phyloP scores from a whole-genome alignment of 495 filamentous ascomycete species.

The Aspergillus baeticus region DNA sequence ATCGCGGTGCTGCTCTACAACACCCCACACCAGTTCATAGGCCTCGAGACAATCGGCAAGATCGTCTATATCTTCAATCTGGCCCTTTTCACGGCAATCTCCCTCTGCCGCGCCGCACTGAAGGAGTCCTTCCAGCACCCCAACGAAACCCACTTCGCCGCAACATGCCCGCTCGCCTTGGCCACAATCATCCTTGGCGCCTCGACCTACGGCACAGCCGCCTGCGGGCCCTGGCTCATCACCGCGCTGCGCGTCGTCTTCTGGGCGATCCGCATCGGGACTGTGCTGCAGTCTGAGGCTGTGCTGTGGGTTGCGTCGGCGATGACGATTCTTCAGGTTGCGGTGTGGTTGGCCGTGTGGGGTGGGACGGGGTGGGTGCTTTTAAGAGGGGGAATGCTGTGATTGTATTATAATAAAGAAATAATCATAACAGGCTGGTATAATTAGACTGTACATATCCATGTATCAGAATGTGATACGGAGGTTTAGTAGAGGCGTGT shows the following conservation, averaged over 20 bases:
- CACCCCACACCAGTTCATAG: constrained; percentile 51
- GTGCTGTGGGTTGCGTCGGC: constrained; percentile 28
- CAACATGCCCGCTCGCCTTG: constrained; percentile 12
- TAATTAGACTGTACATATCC: no score
- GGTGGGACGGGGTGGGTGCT: background rate
- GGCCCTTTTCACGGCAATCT: constrained; percentile 47
- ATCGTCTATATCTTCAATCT: constrained; percentile 58
- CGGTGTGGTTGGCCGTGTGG: constrained; percentile 7
- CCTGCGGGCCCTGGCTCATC: constrained; percentile 19
- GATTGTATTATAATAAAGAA: no score
- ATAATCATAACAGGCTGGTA: no score
- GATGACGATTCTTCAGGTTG: constrained; percentile 18
- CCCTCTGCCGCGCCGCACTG: constrained; percentile 31
- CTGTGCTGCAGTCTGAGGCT: constrained; percentile 24
- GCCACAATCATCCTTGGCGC: constrained; percentile 23
- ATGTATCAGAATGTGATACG: no score
- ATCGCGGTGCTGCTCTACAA: constrained; percentile 54
- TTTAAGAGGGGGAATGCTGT: background rate
- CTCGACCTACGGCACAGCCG: constrained; percentile 12
- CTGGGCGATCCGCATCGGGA: constrained; percentile 36
- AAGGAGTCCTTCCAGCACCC: constrained; percentile 51
- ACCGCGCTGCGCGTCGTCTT: constrained; percentile 23
- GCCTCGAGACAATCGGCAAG: constrained; percentile 54
- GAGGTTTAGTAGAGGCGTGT: no score
- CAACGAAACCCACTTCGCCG: constrained; percentile 51